These are phyloP conservation scores for Candida sanyaensis DNA, from an alignment of 1,139 yeast genomes.

Conservation along the genomic window DNA sequence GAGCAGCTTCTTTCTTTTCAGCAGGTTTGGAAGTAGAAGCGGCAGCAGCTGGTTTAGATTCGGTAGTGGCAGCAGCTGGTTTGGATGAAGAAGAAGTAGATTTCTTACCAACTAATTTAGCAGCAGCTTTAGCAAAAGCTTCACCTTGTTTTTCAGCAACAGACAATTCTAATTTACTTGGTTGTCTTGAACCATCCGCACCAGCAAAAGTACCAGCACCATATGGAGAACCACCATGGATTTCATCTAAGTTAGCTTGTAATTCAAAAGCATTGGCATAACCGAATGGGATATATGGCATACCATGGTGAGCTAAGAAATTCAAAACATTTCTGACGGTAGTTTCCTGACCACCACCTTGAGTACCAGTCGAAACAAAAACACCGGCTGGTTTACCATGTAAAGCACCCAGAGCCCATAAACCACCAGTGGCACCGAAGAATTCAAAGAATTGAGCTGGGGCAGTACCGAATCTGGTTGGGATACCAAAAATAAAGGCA, in stretches of 20 bases:
- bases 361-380: slow-evolving; percentile 47
- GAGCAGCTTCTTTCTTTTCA: slow-evolving; percentile 3
- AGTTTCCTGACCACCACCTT: slow-evolving; percentile 51
- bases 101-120: slow-evolving; percentile 20
- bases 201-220: slow-evolving; percentile 55
- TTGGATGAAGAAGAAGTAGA: slow-evolving; percentile 3
- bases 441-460: slow-evolving; percentile 50
- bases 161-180: slow-evolving; percentile 39
- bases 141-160: slow-evolving; percentile 46
- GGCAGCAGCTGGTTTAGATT: slow-evolving; percentile 9
- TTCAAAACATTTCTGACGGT: slow-evolving; percentile 40
- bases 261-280: slow-evolving; percentile 36
- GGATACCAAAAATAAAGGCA: slow-evolving; percentile 51
- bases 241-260: slow-evolving; percentile 33
- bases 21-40: slow-evolving; percentile 4
- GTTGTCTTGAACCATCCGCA: slow-evolving; percentile 49
- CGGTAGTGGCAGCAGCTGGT: too few relatives aligned
- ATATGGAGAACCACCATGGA: slow-evolving; percentile 52
- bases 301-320: slow-evolving; percentile 51
- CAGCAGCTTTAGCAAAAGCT: slow-evolving; percentile 37
- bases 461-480: slow-evolving; percentile 50
- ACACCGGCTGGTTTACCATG: slow-evolving; percentile 50
- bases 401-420: slow-evolving; percentile 53
- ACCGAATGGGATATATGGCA: slow-evolving; percentile 52
- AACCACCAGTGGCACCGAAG: slow-evolving; percentile 48